Conservation (phyloP, 169 alveolate species). For the Condylostoma magnum region DNA sequence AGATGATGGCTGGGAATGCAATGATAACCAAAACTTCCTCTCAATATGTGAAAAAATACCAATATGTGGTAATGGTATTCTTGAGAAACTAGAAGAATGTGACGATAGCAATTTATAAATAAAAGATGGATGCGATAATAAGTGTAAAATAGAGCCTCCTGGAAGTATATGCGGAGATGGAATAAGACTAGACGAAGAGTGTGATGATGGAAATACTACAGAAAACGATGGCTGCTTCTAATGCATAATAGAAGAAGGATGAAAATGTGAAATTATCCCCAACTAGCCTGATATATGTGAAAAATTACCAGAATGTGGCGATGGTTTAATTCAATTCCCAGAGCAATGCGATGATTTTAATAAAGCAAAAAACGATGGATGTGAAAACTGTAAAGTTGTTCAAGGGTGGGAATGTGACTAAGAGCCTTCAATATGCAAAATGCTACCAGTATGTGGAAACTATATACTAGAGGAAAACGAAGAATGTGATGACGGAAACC, state of each 20-base stretch:
- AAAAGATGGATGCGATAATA: slow-evolving; percentile 39
- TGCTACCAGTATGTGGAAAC: not conserved
- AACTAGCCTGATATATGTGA: too few relatives aligned
- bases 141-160: slow-evolving; percentile 27
- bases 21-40: too few relatives aligned
- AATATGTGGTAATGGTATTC: slow-evolving; percentile 32
- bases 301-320: too few relatives aligned
- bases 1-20: not conserved
- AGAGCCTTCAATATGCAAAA: not conserved
- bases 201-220: slow-evolving; percentile 52
- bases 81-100: slow-evolving; percentile 30
- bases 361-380: not conserved
- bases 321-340: not conserved
- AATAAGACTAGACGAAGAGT: slow-evolving; percentile 5
- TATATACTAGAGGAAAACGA: not conserved
- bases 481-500: not conserved
- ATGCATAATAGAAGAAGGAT: slow-evolving; percentile 41
- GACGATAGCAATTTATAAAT: slow-evolving; percentile 38
- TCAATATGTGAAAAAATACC: too few relatives aligned
- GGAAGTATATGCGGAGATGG: slow-evolving; percentile 57
- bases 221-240: slow-evolving; percentile 44
- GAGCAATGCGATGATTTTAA: not conserved
- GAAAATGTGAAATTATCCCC: slow-evolving; percentile 25
- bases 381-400: not conserved
- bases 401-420: not conserved